These are phyloP conservation scores for Leptomonas pyrrhocoris DNA, from an alignment of 208 protist genomes.

Conservation along the genomic window DNA sequence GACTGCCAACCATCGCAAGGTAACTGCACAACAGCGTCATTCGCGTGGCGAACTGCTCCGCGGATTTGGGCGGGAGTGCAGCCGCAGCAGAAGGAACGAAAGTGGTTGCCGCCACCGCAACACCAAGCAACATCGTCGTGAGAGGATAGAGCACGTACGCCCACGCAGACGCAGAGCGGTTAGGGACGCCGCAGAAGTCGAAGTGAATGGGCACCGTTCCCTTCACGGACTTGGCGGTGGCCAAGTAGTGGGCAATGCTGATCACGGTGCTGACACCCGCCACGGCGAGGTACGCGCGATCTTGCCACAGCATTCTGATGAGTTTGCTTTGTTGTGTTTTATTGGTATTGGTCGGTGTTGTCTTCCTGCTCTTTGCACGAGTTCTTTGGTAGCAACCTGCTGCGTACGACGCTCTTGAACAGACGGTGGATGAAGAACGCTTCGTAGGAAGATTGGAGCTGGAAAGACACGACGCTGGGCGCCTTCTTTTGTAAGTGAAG, in stretches of 20 bases:
- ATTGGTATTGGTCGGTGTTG: not conserved
- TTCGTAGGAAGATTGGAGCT: too few species aligned
- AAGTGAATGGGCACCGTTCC: constrained; percentile 28
- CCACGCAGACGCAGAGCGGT: constrained; percentile 24
- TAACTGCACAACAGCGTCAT: constrained; percentile 7
- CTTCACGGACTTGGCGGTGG: constrained; percentile 2
- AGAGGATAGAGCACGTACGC: constrained; percentile 17
- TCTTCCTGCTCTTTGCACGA: not conserved
- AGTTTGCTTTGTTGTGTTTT: not conserved
- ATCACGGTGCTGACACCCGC: constrained; percentile 12
- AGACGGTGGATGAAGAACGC: too few species aligned
- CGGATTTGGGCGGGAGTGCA: not conserved
- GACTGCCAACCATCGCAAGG: not conserved
- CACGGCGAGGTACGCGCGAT: constrained; percentile 14
- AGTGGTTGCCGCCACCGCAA: not conserved
- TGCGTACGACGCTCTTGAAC: too few species aligned
- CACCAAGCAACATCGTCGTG: not conserved
- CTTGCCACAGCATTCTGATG: not conserved
- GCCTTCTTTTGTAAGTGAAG: too few species aligned
- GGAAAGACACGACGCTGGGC: too few species aligned
- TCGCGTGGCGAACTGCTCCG: constrained; percentile 17
- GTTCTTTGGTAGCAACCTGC: not conserved
- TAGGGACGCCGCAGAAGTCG: constrained; percentile 27
- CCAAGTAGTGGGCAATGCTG: constrained; percentile 28
- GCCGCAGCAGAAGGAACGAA: not conserved